Evolutionary conservation across 192 early-diverging fungal species (phyloP).

Genomic region (Entomortierella lignicola): DNA sequence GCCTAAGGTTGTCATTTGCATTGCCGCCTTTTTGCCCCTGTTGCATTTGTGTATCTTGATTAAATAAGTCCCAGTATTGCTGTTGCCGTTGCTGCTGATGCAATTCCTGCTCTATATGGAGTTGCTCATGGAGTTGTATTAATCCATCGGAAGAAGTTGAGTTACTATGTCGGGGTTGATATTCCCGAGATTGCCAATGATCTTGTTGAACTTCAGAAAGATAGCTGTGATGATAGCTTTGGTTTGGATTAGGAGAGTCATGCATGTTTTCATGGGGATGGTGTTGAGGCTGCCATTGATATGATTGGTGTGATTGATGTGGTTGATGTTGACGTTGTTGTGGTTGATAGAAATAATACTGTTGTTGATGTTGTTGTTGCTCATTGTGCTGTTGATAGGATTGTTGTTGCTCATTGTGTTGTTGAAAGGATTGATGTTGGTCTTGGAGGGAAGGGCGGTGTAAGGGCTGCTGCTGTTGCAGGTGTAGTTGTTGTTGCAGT

Average conservation of each 20-base stretch:
- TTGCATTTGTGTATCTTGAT: neutral
- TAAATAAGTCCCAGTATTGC: neutral
- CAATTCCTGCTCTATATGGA: neutral
- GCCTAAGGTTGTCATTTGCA: neutral
- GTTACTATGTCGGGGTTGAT: neutral
- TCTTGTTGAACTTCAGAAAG: neutral
- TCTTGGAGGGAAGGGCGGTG: neutral
- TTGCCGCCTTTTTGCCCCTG: neutral
- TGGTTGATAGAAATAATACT: neutral
- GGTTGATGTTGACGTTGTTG: constrained; percentile 1
- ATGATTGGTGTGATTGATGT: neutral
- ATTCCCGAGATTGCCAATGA: neutral
- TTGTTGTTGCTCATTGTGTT: neutral
- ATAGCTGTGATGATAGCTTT: neutral
- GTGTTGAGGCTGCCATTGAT: neutral
- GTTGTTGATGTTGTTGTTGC: constrained; percentile 1
- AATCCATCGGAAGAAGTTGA: neutral
- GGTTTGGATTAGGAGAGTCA: neutral
- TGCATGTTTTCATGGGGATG: neutral
- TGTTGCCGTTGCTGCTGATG: constrained; percentile 4
- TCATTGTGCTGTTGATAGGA: neutral
- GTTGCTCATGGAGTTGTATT: constrained; percentile 1
- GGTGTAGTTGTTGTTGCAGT: neutral
- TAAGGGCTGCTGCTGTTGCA: neutral
- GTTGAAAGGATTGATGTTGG: neutral